Conservation (phyloP, 805 yeast genomes). For the Schizosaccharomyces cryophilus region DNA sequence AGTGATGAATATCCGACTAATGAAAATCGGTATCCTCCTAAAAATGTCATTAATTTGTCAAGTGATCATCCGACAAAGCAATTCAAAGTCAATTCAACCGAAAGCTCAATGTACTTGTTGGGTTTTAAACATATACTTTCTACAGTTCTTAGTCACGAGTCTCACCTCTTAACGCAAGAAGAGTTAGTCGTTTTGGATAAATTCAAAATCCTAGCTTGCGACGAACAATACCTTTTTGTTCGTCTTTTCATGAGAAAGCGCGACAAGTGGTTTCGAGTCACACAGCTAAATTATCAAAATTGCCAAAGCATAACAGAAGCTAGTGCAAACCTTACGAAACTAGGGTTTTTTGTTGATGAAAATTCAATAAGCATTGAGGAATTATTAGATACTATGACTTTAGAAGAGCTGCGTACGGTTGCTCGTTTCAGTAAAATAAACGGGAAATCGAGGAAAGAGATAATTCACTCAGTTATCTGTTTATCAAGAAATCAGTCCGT, state of each 20-base stretch:
- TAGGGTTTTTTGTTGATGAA: not conserved
- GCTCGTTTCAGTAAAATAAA: conserved; percentile 3
- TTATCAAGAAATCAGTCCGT: conserved; percentile 5
- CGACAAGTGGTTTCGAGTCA: conserved; percentile 6
- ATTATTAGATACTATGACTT: conserved; percentile 3
- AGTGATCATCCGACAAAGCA: not conserved
- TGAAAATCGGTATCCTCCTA: too few species aligned
- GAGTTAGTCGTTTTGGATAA: conserved; percentile 5
- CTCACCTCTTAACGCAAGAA: conserved; percentile 5
- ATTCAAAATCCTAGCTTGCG: conserved; percentile 5
- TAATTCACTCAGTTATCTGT: conserved; percentile 4
- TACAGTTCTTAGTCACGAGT: conserved; percentile 6
- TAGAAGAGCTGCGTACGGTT: conserved; percentile 6
- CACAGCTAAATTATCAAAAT: conserved; percentile 4
- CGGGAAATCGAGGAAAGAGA: conserved; percentile 4
- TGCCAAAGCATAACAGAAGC: conserved; percentile 4
- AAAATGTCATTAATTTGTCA: not conserved
- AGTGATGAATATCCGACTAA: too few species aligned
- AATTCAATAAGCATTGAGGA: conserved; percentile 4
- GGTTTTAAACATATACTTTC: conserved; percentile 6
- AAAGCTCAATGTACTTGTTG: conserved; percentile 6
- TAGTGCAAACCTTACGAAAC: not conserved
- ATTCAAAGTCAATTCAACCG: not conserved
- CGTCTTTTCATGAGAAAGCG: conserved; percentile 7
- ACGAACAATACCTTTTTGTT: conserved; percentile 7